Conservation (phyloP, 73 alveolate genomes). For the Symbiodinium natans region DNA sequence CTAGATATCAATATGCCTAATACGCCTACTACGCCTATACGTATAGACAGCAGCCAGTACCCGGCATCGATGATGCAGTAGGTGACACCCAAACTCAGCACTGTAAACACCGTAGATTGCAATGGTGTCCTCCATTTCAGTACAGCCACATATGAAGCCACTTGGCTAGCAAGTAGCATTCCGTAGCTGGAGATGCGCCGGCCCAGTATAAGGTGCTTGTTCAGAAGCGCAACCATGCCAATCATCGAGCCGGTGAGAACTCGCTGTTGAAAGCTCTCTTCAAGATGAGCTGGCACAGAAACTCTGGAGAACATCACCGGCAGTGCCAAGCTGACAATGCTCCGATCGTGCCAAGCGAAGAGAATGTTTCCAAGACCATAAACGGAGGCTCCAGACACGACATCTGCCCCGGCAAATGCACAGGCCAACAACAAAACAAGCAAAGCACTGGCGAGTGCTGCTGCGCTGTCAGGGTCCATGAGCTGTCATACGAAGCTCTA, state of each 20-base stretch:
- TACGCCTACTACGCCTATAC: too few relatives aligned
- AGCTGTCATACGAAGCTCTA: background rate
- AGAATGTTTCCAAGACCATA: background rate
- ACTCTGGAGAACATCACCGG: background rate
- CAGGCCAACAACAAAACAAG: slow-evolving; percentile 7
- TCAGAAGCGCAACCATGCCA: background rate
- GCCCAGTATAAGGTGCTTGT: background rate
- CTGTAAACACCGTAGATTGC: background rate
- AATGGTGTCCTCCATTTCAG: background rate
- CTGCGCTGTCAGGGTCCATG: background rate
- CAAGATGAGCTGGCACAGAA: background rate
- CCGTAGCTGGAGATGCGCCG: background rate
- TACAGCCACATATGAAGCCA: background rate
- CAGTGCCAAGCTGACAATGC: background rate
- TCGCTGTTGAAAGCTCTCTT: background rate
- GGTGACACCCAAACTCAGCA: background rate
- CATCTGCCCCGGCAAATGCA: background rate
- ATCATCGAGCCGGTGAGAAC: background rate
- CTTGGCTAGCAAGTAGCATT: background rate
- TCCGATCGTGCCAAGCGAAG: background rate
- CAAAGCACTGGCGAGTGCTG: background rate
- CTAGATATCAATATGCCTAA: too few relatives aligned
- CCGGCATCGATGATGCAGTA: background rate
- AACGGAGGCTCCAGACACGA: background rate
- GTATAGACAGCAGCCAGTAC: background rate